These are phyloP conservation scores for Beauveria caledonica DNA, from an alignment of 2,329 filamentous ascomycete genomes.

Conservation along the genomic window DNA sequence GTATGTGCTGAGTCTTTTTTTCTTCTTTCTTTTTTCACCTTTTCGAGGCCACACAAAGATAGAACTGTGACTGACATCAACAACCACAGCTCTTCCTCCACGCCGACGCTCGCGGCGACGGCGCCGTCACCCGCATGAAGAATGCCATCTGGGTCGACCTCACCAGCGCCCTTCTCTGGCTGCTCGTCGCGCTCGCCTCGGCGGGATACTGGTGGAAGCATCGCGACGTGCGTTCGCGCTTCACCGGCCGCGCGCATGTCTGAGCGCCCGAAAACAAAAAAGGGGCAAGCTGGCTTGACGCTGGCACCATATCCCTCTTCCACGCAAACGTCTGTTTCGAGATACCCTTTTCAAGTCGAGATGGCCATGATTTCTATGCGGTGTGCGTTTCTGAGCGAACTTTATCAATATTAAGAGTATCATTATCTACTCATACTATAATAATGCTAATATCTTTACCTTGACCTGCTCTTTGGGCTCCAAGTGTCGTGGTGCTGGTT, in stretches of 20 bases:
- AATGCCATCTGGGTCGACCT: slow-evolving; percentile 80
- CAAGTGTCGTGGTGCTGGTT: no score
- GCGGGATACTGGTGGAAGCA: slow-evolving; percentile 51
- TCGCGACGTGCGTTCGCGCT: slow-evolving; percentile 43
- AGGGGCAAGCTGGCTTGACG: not conserved
- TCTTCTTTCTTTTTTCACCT: not conserved
- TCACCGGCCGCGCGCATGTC: slow-evolving; percentile 51
- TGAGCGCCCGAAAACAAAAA: slow-evolving; percentile 19
- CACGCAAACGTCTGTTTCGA: not conserved
- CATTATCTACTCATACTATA: not conserved
- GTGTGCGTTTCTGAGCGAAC: not conserved
- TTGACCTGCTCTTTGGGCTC: not conserved
- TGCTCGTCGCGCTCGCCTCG: slow-evolving; percentile 50
- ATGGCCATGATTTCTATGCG: not conserved
- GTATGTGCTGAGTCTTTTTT: slow-evolving; percentile 23
- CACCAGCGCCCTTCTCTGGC: slow-evolving; percentile 67
- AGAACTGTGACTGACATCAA: not conserved
- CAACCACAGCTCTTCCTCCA: slow-evolving; percentile 57
- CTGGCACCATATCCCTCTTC: not conserved
- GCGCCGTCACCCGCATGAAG: slow-evolving; percentile 67
- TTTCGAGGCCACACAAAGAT: no score
- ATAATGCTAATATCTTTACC: not conserved
- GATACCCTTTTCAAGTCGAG: not conserved
- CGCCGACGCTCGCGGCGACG: slow-evolving; percentile 55
- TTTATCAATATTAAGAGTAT: not conserved